These are phyloP conservation scores for Gentiana dahurica DNA, from an alignment of 257 asterid genomes.

Conservation along the genomic window DNA sequence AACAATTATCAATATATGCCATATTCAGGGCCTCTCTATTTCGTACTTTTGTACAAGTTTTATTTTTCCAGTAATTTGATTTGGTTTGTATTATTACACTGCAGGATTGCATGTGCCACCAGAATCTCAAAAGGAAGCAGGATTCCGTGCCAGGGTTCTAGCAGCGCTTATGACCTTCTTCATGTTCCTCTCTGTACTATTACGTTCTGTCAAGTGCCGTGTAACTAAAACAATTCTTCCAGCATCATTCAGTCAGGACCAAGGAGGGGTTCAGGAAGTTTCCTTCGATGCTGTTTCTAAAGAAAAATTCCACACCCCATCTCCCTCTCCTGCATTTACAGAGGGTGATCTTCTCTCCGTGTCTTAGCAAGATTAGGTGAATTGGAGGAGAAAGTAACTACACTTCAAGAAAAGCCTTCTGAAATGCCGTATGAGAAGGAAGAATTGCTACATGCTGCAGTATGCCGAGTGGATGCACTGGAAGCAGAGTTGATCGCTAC, in stretches of 20 bases:
- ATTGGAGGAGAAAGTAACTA: conserved; percentile 67
- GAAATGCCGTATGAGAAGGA: conserved; percentile 94
- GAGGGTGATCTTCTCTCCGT: conserved; percentile 70
- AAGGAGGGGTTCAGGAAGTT: conserved; percentile 29
- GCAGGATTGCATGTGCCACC: conserved; percentile 32
- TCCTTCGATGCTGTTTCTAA: conserved; percentile 32
- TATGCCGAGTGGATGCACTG: conserved; percentile 91
- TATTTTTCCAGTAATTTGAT: too few species aligned
- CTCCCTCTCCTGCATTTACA: conserved; percentile 64
- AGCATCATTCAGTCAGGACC: conserved; percentile 29
- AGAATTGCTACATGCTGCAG: conserved; percentile 92
- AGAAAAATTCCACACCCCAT: conserved; percentile 75
- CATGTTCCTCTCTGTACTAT: conserved; percentile 44
- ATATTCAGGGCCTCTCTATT: neutral
- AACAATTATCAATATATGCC: too few species aligned
- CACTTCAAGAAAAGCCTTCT: conserved; percentile 80
- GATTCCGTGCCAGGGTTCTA: conserved; percentile 38
- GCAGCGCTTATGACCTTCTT: conserved; percentile 62
- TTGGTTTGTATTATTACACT: too few species aligned
- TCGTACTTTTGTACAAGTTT: too few species aligned
- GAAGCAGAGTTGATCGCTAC: conserved; percentile 97
- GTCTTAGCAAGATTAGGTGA: conserved; percentile 80
- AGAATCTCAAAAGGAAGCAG: conserved; percentile 43
- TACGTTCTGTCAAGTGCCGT: conserved; percentile 42
- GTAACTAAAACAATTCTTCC: conserved; percentile 45